These are phyloP conservation scores for Rhamnella rubrinervis DNA, from an alignment of 331 rosid genomes.

Conservation along the genomic window DNA sequence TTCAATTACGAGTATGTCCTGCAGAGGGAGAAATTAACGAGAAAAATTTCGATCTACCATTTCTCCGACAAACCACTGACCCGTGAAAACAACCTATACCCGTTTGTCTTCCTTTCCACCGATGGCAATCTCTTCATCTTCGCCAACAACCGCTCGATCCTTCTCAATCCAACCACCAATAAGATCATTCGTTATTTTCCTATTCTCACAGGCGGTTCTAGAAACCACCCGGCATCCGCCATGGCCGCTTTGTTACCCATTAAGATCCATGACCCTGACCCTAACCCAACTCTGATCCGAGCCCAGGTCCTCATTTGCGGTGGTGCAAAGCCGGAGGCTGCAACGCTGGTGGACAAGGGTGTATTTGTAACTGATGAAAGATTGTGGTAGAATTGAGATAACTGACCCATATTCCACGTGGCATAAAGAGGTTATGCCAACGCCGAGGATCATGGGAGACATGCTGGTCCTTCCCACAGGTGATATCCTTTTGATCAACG, in stretches of 20 bases:
- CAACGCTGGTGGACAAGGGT: conserved; percentile 31
- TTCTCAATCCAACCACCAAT: conserved; percentile 46
- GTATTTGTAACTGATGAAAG: conserved; percentile 32
- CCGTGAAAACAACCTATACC: conserved; percentile 84
- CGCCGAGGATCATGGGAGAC: conserved; percentile 77
- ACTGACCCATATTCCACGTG: conserved; percentile 49
- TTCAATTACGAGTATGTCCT: conserved; percentile 69
- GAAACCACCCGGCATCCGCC: conserved; percentile 86
- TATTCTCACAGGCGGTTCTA: conserved; percentile 51
- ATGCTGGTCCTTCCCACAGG: conserved; percentile 63
- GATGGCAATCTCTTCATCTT: conserved; percentile 77
- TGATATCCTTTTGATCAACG: conserved; percentile 69
- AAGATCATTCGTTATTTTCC: conserved; percentile 48
- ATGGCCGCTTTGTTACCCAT: conserved; percentile 76
- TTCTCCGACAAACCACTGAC: conserved; percentile 72
- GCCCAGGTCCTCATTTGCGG: conserved; percentile 83
- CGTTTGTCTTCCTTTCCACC: conserved; percentile 56
- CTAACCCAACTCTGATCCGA: not conserved
- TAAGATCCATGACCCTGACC: conserved; percentile 32
- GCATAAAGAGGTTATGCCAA: conserved; percentile 67
- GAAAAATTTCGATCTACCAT: conserved; percentile 33
- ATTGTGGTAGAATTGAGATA: conserved; percentile 54
- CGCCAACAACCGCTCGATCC: conserved; percentile 72
- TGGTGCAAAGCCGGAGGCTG: conserved; percentile 56
- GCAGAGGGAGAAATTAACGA: conserved; percentile 26